Evolutionary conservation across 2,329 filamentous ascomycete genomes (phyloP), one percentile per base, ranked within the genome.

Genomic region (Canariomyces notabilis): DNA sequence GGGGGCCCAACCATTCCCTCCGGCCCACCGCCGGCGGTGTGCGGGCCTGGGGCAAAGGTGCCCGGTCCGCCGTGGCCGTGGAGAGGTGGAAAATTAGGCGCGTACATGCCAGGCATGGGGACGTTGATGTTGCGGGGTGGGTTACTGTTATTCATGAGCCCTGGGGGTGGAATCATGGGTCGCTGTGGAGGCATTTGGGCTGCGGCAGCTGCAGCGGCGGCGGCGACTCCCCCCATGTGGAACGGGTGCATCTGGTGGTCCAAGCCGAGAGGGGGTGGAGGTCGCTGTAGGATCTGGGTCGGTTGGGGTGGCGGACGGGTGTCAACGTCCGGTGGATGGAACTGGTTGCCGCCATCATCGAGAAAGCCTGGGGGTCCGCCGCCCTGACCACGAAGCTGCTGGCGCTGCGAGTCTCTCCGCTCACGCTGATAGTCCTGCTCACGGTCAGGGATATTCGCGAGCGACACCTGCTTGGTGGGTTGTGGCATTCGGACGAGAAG

Each of bases 281-380:
- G 79, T 5, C 80, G 76, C 62, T 83, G 80, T 18, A 84, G 63
- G 43, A 84, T 83, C 59, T 83, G 80, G 4, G 79, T 82, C 23
- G 54, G 55, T 39, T 57, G 57, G 47, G 71, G 72, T 20, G 68
- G 69, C 31, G 70, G 69, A 47, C 62, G 57, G 32, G 40, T 55
- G 34, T 79, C 75, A 19, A 64, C 65, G 21, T 79, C 73, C 12
- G 65, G 62, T 40, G 68, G 71, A 44, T 73, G 74, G 57, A 75
- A 76, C 19, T 69, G 63, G 14, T 79, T 48, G 26, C 26, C 26
- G 26, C 26, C 8, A 12, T 54, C 76, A 14, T 81, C 74, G 55
- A 77, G 72, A 52, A 79, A 77, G 26, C 69, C 72, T 14, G 77
- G 71, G 19, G 73, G 71, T 11, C 26, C 26, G 12, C 67, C 69